Evolutionary conservation across 768 basidiomycete species (phyloP), one percentile per base, ranked within the genome.

Genomic region (Amanita phalloides): DNA sequence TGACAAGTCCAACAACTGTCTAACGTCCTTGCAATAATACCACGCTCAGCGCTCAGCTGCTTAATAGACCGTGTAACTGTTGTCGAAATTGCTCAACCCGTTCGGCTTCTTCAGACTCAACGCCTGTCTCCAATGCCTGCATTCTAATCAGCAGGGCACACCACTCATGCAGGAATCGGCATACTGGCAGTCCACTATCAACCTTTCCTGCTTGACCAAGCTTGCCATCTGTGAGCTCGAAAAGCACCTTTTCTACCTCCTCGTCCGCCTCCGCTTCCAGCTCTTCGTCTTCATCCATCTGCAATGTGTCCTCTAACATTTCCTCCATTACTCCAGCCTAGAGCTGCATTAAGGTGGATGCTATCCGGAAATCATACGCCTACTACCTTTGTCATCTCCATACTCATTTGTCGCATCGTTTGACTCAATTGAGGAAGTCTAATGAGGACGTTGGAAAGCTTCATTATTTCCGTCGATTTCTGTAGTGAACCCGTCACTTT

Each of bases 391-490:
- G 90, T 98, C 96, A 98, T 97, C 68, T 99, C 96, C 86, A 94
- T 91, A 59, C 87, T 91, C 92, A 99, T 94, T 62, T 96, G 88
- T 33, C 92, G 80, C 96, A 99, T 99, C 0, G 81, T 79, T 56
- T 82, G 84, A 67, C 85, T 87, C 45, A 98, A 81, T 65, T 98
- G 92, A 14, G 96, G 96, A 13, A 99, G 75, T 60, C 84, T 93
- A 57, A 98, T 73, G 44, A 98, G 76, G 25, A 85, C 71, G 69
- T 95, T 98, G n/a, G 93, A 94, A 38, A 94, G 75, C 69, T 88
- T 98, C 94, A 99, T 98, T 55, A 98, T 97, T 65, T 98, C 94
- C 1, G 95, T 93, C 6, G 93, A 96, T 67, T 93, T 96, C 69
- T 97, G 95, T 55, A 99, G 72, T 5, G 94, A 81, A n/a, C 96